Base-by-base conservation (phyloP, 2,329 filamentous ascomycete genomes). In the Neopestalotiopsis rosae region DNA sequence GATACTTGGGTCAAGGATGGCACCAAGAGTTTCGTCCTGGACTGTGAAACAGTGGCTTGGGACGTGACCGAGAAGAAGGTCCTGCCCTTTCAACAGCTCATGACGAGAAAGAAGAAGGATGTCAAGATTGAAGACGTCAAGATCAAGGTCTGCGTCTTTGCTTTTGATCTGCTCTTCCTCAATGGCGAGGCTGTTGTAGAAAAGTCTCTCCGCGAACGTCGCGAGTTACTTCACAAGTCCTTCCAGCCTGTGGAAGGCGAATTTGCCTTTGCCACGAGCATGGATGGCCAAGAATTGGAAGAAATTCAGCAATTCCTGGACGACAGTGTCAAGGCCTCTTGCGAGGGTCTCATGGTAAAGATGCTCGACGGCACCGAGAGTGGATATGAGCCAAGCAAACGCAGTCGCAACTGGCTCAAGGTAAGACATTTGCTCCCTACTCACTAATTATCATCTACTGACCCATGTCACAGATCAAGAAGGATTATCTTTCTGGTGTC, bases 261-360 rank as follows among this genome's bases (percentile, higher is more conserved):
- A 79, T 98, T 99, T 75, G 86, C 92, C 0, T 96, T 97, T 73
- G 96, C 96, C 10, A 94, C 94, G 42, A 91, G 88, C 74, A 96
- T 94, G 84, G 87, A 99, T 77, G 93, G 93, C 12, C 93, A 91
- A 75, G 94, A 98, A 73, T 86, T 99, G 3, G 95, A 98, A 66
- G 94, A 97, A 76, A 99, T 99, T 67, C 95, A 98, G 77, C 87
- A 86, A 1, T 92, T 99, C 75, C 87, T 99, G 2, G 96, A 99
- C 76, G 95, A 98, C 69, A 96, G 93, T 75, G 92, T 99, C 72
- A 97, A 97, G 80, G 94, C 95, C 2, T 97, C 94, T 0, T 99
- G 96, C 77, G 96, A 99, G 84, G 96, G 96, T 12, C 85, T 99
- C 66, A 99, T 99, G 96, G 96, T 99, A 14, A 99, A 99, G 85